Conservation (phyloP, 2,329 filamentous ascomycete genomes). For the Aspergillus costaricaensis region DNA sequence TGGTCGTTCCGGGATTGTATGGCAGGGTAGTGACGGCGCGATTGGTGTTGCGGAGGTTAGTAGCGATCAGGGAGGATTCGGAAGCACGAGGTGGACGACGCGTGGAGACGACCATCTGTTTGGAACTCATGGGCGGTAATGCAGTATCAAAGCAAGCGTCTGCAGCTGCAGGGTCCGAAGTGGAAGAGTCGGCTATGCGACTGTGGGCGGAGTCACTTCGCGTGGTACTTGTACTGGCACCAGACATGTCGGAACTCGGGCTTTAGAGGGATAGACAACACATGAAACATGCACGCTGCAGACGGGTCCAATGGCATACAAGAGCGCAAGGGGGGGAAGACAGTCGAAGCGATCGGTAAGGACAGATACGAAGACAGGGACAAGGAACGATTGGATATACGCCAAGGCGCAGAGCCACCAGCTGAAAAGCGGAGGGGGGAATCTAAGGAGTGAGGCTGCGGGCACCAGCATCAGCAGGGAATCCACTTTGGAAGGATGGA, state of each 20-base stretch:
- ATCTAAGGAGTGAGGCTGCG: background rate
- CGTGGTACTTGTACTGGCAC: slow-evolving; percentile 11
- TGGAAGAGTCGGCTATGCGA: background rate
- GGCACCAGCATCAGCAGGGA: background rate
- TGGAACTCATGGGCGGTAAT: slow-evolving; percentile 33
- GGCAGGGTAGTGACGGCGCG: slow-evolving; percentile 20
- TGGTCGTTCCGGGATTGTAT: slow-evolving; percentile 24
- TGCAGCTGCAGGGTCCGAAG: slow-evolving; percentile 1
- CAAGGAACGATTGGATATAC: background rate
- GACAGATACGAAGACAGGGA: slow-evolving; percentile 1
- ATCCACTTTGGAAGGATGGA: background rate
- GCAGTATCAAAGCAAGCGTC: slow-evolving; percentile 30
- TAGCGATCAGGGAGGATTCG: slow-evolving; percentile 20
- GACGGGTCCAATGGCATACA: background rate
- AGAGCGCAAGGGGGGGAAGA: background rate
- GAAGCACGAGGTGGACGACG: slow-evolving; percentile 19
- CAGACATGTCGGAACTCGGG: slow-evolving; percentile 10
- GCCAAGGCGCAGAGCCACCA: background rate
- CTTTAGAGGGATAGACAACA: background rate
- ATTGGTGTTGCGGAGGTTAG: slow-evolving; percentile 16
- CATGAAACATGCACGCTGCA: background rate
- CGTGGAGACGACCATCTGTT: slow-evolving; percentile 17
- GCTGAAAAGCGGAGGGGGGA: background rate
- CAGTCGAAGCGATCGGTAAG: background rate
- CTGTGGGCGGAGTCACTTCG: slow-evolving; percentile 14